A percentile compares a stretch with the other conserved stretches of the same genome.
Conservation (phyloP, 345 rosid species). For the Lenwebbia sp. region DNA sequence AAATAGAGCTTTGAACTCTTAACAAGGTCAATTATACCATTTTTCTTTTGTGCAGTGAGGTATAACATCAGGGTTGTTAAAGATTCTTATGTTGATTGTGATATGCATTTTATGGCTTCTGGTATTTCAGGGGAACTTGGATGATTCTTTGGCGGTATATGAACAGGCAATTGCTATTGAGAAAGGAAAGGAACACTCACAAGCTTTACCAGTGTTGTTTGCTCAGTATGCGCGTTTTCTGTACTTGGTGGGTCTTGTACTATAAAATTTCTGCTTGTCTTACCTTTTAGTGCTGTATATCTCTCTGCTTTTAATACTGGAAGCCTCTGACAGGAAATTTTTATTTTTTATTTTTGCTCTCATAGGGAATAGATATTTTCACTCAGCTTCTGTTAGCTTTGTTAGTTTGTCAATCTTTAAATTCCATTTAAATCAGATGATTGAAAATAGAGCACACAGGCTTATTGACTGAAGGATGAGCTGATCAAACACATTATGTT, state of each 20-base stretch:
- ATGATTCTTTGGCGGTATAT: constrained; percentile 63
- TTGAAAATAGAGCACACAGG: not conserved
- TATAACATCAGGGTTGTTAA: not conserved
- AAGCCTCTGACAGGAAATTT: not conserved
- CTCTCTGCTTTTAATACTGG: not conserved
- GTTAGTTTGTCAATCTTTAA: not conserved
- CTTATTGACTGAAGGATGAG: not conserved
- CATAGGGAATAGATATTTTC: not conserved
- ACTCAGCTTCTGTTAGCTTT: not conserved
- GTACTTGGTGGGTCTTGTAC: constrained; percentile 46
- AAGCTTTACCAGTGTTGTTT: constrained; percentile 62
- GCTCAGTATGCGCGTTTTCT: constrained; percentile 81
- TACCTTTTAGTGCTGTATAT: not conserved
- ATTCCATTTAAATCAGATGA: not conserved
- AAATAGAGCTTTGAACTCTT: not conserved
- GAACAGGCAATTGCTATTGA: constrained; percentile 95
- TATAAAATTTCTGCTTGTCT: not conserved
- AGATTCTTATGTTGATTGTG: constrained; percentile 2
- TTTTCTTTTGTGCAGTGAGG: not conserved
- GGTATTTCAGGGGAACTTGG: constrained; percentile 65
- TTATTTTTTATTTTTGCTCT: not conserved
- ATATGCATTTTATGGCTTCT: constrained; percentile 5
- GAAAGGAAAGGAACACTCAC: constrained; percentile 87
- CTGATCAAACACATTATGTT: not conserved
- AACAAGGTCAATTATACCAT: not conserved